These are phyloP conservation scores for Chamaecyparis obtusa DNA, from an alignment of 75 land plant species.

Conservation along the genomic window DNA sequence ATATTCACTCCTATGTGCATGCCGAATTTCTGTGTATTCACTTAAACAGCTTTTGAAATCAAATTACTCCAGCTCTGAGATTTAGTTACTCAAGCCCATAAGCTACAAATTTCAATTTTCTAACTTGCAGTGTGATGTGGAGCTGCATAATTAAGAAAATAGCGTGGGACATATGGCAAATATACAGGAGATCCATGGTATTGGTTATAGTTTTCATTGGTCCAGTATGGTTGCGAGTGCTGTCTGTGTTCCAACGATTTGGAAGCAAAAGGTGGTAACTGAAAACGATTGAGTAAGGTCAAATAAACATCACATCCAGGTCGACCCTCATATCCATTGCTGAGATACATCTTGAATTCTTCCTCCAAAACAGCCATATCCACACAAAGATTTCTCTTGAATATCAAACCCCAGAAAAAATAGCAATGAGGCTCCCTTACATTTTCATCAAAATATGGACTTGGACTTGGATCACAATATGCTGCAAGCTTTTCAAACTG, in stretches of 20 bases:
- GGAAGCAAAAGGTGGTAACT: slow-evolving; percentile 11
- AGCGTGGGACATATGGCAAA: slow-evolving; percentile 18
- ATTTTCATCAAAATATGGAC: slow-evolving; percentile 25
- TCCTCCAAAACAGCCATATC: slow-evolving; percentile 23
- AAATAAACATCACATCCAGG: slow-evolving; percentile 22
- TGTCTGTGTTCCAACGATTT: slow-evolving; percentile 10
- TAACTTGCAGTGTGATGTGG: slow-evolving; percentile 6
- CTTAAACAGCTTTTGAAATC: background rate
- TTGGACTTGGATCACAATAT: slow-evolving; percentile 40
- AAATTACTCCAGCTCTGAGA: no score
- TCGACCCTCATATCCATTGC: slow-evolving; percentile 22
- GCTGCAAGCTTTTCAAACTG: slow-evolving; percentile 43
- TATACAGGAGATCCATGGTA: background rate
- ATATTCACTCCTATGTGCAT: background rate
- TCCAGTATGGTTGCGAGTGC: slow-evolving; percentile 21
- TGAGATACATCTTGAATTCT: slow-evolving; percentile 17
- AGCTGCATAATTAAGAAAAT: slow-evolving; percentile 23
- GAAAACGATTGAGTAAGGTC: slow-evolving; percentile 15
- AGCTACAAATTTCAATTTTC: background rate
- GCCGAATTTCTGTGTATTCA: background rate
- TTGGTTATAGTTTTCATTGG: slow-evolving; percentile 14
- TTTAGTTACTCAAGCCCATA: background rate
- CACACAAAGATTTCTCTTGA: background rate
- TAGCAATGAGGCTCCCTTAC: slow-evolving; percentile 26
- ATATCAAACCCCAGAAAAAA: slow-evolving; percentile 44